Evolutionary conservation across 768 basidiomycete species (phyloP), one percentile per base, ranked within the genome.

Genomic region (Cystofilobasidium macerans): DNA sequence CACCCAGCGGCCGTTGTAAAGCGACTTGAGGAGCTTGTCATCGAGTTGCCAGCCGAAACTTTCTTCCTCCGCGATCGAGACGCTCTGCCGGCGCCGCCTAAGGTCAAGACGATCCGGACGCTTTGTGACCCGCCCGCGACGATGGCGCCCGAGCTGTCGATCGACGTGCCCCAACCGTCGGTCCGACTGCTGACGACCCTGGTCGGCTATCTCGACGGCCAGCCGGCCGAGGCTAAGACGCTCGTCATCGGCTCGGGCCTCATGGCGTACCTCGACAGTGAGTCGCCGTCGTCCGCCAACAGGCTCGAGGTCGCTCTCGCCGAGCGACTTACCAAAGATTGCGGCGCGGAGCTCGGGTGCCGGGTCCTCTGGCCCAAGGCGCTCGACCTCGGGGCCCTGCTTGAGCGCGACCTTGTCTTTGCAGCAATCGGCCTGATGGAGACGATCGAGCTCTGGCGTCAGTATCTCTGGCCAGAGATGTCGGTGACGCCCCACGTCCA

Each of bases 61-160:
- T 24, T 47, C 45, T n/a, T 47, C 4, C 24, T n/a, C 45, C 45
- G 45, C 45, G 20, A 22, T 9, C 2, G 5, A 9, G n/a, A 20
- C 22, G 22, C 22, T 7, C 3, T 47, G 45, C 45, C 45, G 4
- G 13, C 11, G 22, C 45, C 45, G 45, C 45, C 45, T 5, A 20
- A 47, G 45, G 45, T 47, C 45, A 47, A 47, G 45, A 47, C 45
- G 45, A n/a, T 47, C 22, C 45, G 45, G 45, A 47, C 45, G 14
- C 24, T 47, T n/a, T 47, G 22, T 24, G n/a, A 6, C 45, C 22
- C 45, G 45, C 45, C 45, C 22, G 24, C 8, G 45, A 40, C 38
- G 8, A n/a, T n/a, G n/a, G n/a, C n/a, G n/a, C n/a, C n/a, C n/a
- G n/a, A n/a, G n/a, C n/a, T n/a, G n/a, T n/a, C n/a, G n/a, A n/a